Evolutionary conservation across 805 yeast species (phyloP).

Genomic region (Candida namnaoensis): DNA sequence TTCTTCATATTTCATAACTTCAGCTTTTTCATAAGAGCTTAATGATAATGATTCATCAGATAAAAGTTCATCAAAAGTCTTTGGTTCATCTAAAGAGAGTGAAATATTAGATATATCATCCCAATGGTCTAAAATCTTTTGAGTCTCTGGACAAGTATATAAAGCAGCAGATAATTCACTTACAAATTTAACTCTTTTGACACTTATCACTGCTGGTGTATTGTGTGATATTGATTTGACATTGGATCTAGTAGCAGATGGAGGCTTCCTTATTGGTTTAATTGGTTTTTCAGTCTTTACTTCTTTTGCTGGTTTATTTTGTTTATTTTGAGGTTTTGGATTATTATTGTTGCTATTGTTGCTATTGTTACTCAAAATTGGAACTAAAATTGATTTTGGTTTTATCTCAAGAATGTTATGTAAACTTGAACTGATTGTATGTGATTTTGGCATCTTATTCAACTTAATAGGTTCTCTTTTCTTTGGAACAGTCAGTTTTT

Average conservation of each 20-base stretch:
- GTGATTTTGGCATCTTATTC: neutral
- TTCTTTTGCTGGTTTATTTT: neutral
- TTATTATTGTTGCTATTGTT: neutral
- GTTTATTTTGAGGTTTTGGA: neutral
- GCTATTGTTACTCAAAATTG: neutral
- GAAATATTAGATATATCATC: neutral
- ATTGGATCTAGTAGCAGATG: too few species aligned
- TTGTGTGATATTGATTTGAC: too few species aligned
- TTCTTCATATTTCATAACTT: conserved; percentile 38
- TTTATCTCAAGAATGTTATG: neutral
- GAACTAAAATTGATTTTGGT: neutral
- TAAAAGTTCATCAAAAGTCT: neutral
- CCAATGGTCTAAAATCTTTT: neutral
- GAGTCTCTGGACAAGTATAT: neutral
- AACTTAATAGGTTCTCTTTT: conserved; percentile 1
- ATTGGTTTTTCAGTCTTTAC: too few species aligned
- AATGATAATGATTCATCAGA: conserved; percentile 14
- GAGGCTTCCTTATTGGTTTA: too few species aligned
- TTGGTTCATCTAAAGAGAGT: neutral
- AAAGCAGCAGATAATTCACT: conserved; percentile 1
- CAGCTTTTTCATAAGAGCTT: conserved; percentile 53
- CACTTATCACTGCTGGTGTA: too few species aligned
- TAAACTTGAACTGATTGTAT: neutral
- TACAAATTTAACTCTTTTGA: neutral
- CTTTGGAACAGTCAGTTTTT: neutral